Base-by-base conservation (phyloP, 805 yeast genomes). In the Yarrowia alimentaria region DNA sequence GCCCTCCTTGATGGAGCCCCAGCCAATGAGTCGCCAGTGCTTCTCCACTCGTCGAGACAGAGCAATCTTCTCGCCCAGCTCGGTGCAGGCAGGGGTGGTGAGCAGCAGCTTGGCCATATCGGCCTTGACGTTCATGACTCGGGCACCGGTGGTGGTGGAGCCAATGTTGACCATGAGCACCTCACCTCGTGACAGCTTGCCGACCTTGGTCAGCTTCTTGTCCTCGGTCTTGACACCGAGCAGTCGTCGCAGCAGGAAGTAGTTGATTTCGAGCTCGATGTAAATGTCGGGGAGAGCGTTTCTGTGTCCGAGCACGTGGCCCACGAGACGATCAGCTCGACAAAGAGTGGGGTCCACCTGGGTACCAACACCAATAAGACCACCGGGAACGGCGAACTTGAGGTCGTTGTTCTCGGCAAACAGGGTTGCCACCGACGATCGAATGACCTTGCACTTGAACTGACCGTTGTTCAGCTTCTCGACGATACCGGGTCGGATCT, bases 381-480 rank as follows among this genome's bases (percentile, higher is more conserved):
- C 99, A 82, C 99, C 99, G 38, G 99, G 99, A 63, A 93, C 99
- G 54, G 99, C 99, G 64, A 91, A 93, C 69, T 93, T 93, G 70
- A 93, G 80, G 68, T 90, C 96, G 64, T 93, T 94, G 72, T 93
- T 90, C 72, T 93, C 99, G 54, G 99, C 98, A 67, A 90, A 91
- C 60, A 93, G 75, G 11, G 98, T 85, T 48, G 88, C 93, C 65
- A 93, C 88, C 64, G 88, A 83, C 52, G 97, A 89, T 74, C 85
- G 87, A 64, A 93, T 91, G 38, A 98, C 97, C 68, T 84, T 85
- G 77, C 97, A 90, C 74, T 85, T 95, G 62, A 91, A 86, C 69
- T 85, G 86, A 56, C 80, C 80, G 57, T 77, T 80, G 63, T 87
- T 94, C 68, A 87, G 95, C 69, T 90, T 93, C 58, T 96, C 89